Evolutionary conservation across 1,284 basidiomycete genomes (phyloP).

Genomic region (Sanguinoderma infundibulare): DNA sequence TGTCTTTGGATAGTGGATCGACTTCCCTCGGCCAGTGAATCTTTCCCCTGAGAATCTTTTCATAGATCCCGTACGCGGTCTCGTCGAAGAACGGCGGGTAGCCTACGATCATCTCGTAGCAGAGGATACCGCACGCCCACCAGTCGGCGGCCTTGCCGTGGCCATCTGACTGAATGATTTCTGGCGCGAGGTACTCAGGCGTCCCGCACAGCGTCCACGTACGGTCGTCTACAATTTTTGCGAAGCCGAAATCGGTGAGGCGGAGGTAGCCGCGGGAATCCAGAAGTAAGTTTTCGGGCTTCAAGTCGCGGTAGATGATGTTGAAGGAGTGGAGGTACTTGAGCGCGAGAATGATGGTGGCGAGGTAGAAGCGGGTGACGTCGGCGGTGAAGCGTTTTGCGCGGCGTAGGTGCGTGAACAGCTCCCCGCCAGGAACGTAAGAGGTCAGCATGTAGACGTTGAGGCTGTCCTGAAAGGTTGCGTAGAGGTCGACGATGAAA

Average conservation of each 20-base stretch:
- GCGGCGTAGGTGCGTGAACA: constrained; percentile 92
- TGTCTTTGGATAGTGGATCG: constrained; percentile 74
- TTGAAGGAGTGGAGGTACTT: constrained; percentile 98
- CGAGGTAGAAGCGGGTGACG: constrained; percentile 98
- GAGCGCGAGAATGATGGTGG: constrained; percentile 94
- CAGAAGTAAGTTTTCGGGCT: constrained; percentile 96
- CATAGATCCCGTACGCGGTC: constrained; percentile 93
- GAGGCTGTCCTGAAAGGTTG: constrained; percentile 94
- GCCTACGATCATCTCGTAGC: constrained; percentile 98
- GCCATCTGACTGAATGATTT: constrained; percentile 96
- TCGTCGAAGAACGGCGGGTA: constrained; percentile 95
- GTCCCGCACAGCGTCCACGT: constrained; percentile 99
- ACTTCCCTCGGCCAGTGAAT: constrained; percentile 93
- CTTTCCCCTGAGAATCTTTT: constrained; percentile 91
- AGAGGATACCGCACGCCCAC: constrained; percentile 97
- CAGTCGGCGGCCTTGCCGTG: constrained; percentile 99
- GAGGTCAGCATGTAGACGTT: constrained; percentile 99
- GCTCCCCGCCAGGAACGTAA: constrained; percentile 96
- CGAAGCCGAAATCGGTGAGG: constrained; percentile 98
- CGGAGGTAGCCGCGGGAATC: constrained; percentile 96
- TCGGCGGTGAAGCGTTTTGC: constrained; percentile 96
- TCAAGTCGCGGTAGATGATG: constrained; percentile 98
- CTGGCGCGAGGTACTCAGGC: constrained; percentile 95
- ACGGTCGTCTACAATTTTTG: constrained; percentile 97
- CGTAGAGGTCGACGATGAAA: constrained; percentile 88